Evolutionary conservation across 331 rosid species (phyloP).

Genomic region (Arachis monticola): DNA sequence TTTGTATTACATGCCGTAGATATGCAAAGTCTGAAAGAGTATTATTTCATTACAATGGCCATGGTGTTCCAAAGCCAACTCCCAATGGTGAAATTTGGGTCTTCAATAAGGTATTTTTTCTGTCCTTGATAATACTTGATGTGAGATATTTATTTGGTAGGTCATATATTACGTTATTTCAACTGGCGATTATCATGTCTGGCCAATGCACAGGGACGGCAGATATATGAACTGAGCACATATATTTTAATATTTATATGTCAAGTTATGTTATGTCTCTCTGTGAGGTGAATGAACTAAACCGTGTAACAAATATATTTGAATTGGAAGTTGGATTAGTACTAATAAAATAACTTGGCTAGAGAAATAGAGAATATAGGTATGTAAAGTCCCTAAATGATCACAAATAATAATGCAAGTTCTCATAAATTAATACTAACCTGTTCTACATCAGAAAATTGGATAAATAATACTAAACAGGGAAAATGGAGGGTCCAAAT

Average conservation of each 20-base stretch:
- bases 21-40: constrained; percentile 93
- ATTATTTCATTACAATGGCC: constrained; percentile 97
- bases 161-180: constrained; percentile 28
- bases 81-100: constrained; percentile 99
- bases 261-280: no score
- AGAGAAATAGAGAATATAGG: neutral
- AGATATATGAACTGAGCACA: neutral
- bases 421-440: neutral
- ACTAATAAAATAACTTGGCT: neutral
- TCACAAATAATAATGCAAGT: neutral
- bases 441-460: neutral
- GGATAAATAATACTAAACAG: constrained; percentile 4
- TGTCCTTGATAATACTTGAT: constrained; percentile 25
- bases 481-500: constrained; percentile 19
- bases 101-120: constrained; percentile 80
- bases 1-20: constrained; percentile 86
- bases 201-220: neutral
- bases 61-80: constrained; percentile 98
- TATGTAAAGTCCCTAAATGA: neutral
- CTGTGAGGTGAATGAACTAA: neutral
- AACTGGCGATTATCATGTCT: constrained; percentile 9
- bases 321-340: neutral
- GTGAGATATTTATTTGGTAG: constrained; percentile 13
- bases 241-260: neutral
- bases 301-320: neutral